phyloP scores from a whole-genome alignment of 116 monocot species.

The Posidonia oceanica region DNA sequence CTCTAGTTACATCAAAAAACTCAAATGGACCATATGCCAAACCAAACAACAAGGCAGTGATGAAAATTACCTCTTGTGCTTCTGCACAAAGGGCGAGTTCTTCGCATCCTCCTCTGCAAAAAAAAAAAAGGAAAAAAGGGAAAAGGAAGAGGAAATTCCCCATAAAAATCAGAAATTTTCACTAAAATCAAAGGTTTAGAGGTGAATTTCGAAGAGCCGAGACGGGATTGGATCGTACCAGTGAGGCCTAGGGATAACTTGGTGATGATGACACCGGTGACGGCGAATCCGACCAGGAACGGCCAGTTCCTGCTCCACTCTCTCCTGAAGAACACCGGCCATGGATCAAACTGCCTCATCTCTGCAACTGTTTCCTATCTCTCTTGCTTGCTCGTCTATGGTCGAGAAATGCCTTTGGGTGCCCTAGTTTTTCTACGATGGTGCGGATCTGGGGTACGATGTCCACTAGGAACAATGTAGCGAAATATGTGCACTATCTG shows the following conservation, averaged over 20 bases:
- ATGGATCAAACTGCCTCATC: constrained; percentile 82
- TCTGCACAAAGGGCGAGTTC: constrained; percentile 63
- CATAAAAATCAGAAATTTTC: neutral
- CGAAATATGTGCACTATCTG: too few relatives aligned
- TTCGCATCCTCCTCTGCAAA: constrained; percentile 64
- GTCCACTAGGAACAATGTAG: too few relatives aligned
- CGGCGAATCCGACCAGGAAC: constrained; percentile 79
- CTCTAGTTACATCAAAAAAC: neutral
- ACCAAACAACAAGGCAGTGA: neutral
- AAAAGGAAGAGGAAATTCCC: neutral
- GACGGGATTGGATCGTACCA: too few relatives aligned
- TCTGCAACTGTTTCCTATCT: neutral
- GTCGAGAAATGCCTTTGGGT: too few relatives aligned
- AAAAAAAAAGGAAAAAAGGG: neutral
- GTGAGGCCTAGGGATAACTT: constrained; percentile 55
- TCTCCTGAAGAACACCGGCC: constrained; percentile 84
- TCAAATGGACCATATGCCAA: neutral
- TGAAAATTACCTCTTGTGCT: constrained; percentile 14
- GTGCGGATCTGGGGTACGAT: too few relatives aligned
- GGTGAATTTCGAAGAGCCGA: too few relatives aligned
- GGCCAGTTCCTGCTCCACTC: constrained; percentile 73
- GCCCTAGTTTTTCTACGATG: too few relatives aligned
- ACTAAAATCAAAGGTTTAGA: too few relatives aligned
- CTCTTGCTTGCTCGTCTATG: neutral
- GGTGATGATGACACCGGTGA: constrained; percentile 65